phyloP scores from a whole-genome alignment of 805 yeast genomes.

The Kuraishia floccosa region DNA sequence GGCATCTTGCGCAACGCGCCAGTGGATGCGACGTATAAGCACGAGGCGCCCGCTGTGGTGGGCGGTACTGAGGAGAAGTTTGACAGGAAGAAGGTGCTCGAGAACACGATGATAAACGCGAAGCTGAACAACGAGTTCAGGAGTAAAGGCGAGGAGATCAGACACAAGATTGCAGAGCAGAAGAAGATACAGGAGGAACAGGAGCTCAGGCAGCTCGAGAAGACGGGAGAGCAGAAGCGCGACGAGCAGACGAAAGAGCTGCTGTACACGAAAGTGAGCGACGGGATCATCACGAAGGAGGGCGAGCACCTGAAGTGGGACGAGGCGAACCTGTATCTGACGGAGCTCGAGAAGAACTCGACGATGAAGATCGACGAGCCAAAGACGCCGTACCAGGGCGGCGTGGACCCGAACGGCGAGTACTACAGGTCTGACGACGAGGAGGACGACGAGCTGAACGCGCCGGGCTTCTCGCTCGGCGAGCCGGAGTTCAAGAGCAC shows the following conservation, averaged over 20 bases:
- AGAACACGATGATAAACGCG: slow-evolving; percentile 72
- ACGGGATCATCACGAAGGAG: too few species aligned
- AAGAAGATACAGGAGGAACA: slow-evolving; percentile 13
- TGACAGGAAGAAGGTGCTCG: slow-evolving; percentile 59
- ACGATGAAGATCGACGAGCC: slow-evolving; percentile 89
- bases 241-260: slow-evolving; percentile 1
- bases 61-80: slow-evolving; percentile 9
- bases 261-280: slow-evolving; percentile 6
- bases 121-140: slow-evolving; percentile 21
- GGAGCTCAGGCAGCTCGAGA: slow-evolving; percentile 2
- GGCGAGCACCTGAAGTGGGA: slow-evolving; percentile 69
- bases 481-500: slow-evolving; percentile 29
- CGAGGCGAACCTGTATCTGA: slow-evolving; percentile 58
- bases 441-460: slow-evolving; percentile 31
- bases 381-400: slow-evolving; percentile 90
- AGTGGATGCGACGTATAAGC: slow-evolving; percentile 10
- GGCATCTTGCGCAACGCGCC: slow-evolving; percentile 22
- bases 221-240: neutral
- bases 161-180: slow-evolving; percentile 30
- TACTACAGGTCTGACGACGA: slow-evolving; percentile 66
- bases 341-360: slow-evolving; percentile 63
- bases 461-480: slow-evolving; percentile 35
- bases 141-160: slow-evolving; percentile 31
- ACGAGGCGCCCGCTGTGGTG: slow-evolving; percentile 9
- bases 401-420: slow-evolving; percentile 73